Evolutionary conservation across 2,329 filamentous ascomycete species (phyloP).

Genomic region (Microsporum canis): DNA sequence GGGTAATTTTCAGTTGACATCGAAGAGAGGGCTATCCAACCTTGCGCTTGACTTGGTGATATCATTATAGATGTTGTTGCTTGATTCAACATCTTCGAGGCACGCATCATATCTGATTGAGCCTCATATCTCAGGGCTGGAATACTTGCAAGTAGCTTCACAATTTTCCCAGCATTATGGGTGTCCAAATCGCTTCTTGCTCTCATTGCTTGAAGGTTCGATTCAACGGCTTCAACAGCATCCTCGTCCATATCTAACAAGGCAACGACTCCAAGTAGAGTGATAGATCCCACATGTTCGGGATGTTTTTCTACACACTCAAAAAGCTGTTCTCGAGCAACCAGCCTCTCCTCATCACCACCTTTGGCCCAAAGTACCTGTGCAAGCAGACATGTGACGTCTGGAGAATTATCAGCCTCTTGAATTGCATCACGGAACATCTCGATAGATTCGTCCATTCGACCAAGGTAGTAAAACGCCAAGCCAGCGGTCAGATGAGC

Average conservation of each 20-base stretch:
- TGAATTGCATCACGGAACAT: constrained; percentile 72
- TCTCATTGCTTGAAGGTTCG: constrained; percentile 63
- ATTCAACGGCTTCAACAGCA: constrained; percentile 65
- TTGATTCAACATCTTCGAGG: constrained; percentile 44
- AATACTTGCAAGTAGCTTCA: constrained; percentile 64
- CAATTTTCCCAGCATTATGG: constrained; percentile 56
- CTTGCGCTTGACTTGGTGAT: constrained; percentile 63
- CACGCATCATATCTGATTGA: constrained; percentile 24
- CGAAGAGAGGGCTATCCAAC: constrained; percentile 66
- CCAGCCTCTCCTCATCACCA: constrained; percentile 57
- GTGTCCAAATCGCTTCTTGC: constrained; percentile 53
- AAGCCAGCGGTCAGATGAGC: constrained; percentile 78
- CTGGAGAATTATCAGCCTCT: constrained; percentile 64
- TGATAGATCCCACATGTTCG: constrained; percentile 65
- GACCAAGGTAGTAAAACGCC: constrained; percentile 59
- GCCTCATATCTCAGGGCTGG: constrained; percentile 46
- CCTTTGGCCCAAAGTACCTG: constrained; percentile 91
- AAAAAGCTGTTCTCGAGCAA: constrained; percentile 70
- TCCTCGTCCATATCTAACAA: constrained; percentile 69
- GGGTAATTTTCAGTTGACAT: constrained; percentile 43
- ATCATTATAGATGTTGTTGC: constrained; percentile 69
- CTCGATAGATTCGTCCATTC: constrained; percentile 57
- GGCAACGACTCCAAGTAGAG: constrained; percentile 73
- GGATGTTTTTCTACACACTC: constrained; percentile 63
- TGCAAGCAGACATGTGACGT: constrained; percentile 75